Base-by-base conservation (phyloP, 1,139 yeast species). In the Arxiozyma slooffiae region DNA sequence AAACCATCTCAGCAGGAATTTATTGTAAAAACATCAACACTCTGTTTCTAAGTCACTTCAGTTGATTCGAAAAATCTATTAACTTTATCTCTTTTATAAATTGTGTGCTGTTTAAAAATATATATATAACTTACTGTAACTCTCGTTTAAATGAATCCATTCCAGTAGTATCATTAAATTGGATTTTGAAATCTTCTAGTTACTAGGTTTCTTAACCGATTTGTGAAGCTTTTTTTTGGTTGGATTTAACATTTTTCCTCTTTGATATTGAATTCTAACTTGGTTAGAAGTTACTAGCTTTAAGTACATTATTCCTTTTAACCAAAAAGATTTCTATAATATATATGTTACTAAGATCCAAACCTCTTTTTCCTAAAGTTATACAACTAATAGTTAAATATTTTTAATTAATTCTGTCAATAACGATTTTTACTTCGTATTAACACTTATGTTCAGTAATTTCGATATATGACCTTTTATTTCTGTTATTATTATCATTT, bases 1-100 rank as follows among this genome's bases (percentile, higher is more conserved):
- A 67, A 43, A 72, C 71, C 52, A 70, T 71, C 46, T 81, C 79
- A 47, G 81, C 83, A 0, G 88, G 88, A 11, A 84, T 77, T n/a
- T 24, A 78, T 77, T 9, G 68, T 56, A 54, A 76, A 80, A 14
- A 70, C 64, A 7, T 74, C 76, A 22, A 76, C 69, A 11, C 84
- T 75, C 88, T 89, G 83, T 55, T 82, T 85, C 44, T 79, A 68
- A 18, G 65, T 61, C 4, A 76, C 71, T 23, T 68, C 68, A 2
- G 79, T 69, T 1, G 64, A 60, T 51, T 75, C 73, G 61, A 81
- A 79, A 54, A 81, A 73, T 21, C 62, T 62, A 46, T 67, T 68
- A 6, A 62, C 53, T 38, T 56, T 53, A 21, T 63, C 59, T 8
- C 61, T n/a, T 0, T 57, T 56, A 1, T 74, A 77, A 2, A 64